These are phyloP conservation scores for Annulohypoxylon nitens DNA, from an alignment of 495 filamentous ascomycete species.

Conservation along the genomic window DNA sequence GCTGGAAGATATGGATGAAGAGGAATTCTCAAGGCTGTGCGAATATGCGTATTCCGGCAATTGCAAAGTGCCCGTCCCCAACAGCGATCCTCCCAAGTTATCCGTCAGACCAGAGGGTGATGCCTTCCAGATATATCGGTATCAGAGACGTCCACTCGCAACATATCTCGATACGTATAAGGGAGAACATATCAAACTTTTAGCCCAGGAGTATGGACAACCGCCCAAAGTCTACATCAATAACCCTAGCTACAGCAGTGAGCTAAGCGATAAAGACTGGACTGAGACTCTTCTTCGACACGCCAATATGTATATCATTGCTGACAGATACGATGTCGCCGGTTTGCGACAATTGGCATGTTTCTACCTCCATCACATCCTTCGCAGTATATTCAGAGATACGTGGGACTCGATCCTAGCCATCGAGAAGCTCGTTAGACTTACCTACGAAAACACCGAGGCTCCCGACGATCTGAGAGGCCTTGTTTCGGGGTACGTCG, in stretches of 20 bases:
- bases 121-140: background rate
- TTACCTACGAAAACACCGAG: background rate
- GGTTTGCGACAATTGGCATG: background rate
- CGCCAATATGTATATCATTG: conserved; percentile 1
- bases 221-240: background rate
- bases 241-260: background rate
- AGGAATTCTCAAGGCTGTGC: background rate
- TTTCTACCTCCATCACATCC: background rate
- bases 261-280: background rate
- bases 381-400: background rate
- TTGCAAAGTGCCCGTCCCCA: background rate
- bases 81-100: background rate
- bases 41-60: background rate
- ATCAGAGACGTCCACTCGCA: background rate
- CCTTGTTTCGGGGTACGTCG: background rate
- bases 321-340: background rate
- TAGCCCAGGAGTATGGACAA: too few species aligned
- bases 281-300: background rate
- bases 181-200: background rate
- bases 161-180: background rate
- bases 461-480: background rate
- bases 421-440: background rate
- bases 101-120: background rate
- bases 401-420: conserved; percentile 7
- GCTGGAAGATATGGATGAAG: background rate